Conservation (phyloP, 2,329 filamentous ascomycete genomes). For the Pestalotiopsis sp. region DNA sequence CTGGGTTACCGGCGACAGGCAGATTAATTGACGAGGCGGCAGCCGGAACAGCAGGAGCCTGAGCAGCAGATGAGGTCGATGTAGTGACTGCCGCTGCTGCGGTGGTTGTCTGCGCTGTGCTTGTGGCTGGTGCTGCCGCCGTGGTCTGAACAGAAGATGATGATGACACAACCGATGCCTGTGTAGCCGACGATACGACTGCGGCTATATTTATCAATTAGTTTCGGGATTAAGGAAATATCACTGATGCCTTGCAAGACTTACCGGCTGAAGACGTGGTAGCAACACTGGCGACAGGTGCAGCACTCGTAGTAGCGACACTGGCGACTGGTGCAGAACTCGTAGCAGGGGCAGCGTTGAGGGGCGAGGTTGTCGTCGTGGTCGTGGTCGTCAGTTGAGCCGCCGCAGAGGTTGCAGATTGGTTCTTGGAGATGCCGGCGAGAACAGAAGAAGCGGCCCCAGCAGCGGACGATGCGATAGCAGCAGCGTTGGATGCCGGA, state of each 20-base stretch:
- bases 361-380: not conserved
- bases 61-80: conserved; percentile 8
- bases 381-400: not conserved
- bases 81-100: not conserved
- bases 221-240: not conserved
- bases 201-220: conserved; percentile 14
- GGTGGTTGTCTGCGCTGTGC: not conserved
- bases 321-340: not conserved
- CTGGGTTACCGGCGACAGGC: conserved; percentile 17
- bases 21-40: conserved; percentile 21
- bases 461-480: conserved; percentile 29
- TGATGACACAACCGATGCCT: not conserved
- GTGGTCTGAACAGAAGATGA: too few species aligned
- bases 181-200: not conserved
- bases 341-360: not conserved
- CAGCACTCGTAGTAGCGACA: not conserved
- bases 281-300: not conserved
- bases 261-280: conserved; percentile 7
- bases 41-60: conserved; percentile 13
- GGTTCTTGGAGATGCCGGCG: not conserved
- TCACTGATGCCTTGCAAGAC: not conserved
- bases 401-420: not conserved
- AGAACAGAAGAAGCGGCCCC: conserved; percentile 22
- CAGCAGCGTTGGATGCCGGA: conserved; percentile 24
- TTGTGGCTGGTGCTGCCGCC: not conserved